Conservation (phyloP, 495 filamentous ascomycete species). For the Haplographium delicatum region DNA sequence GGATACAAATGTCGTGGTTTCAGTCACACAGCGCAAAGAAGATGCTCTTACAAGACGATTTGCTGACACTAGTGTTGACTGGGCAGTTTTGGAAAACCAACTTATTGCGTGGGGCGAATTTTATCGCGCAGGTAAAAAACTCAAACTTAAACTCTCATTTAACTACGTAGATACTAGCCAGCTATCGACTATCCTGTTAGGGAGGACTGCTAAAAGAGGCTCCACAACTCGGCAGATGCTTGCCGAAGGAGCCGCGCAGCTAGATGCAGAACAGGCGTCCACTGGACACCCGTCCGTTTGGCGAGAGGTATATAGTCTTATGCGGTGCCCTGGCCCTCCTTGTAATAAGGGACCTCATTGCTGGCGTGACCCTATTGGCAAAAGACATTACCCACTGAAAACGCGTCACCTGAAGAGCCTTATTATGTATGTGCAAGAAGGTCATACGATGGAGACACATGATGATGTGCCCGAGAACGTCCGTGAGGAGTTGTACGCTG, state of each 20-base stretch:
- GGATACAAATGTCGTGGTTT: constrained; percentile 16
- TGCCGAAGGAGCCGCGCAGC: background rate
- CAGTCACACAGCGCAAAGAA: constrained; percentile 19
- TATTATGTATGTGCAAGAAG: constrained; percentile 6
- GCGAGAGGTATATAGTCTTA: constrained; percentile 3
- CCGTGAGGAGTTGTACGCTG: constrained; percentile 5
- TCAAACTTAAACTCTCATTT: constrained; percentile 5
- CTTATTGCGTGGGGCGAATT: constrained; percentile 11
- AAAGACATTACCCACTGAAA: constrained; percentile 11
- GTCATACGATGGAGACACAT: constrained; percentile 8
- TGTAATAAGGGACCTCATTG: constrained; percentile 14
- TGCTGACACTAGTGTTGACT: constrained; percentile 15
- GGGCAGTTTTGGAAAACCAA: constrained; percentile 17
- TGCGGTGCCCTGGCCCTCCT: constrained; percentile 7
- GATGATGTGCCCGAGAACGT: constrained; percentile 5
- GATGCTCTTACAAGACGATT: constrained; percentile 21
- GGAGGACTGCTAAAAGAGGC: background rate
- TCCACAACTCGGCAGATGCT: background rate
- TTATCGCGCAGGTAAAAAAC: constrained; percentile 9
- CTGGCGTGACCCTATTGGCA: constrained; percentile 15
- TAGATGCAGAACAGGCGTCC: background rate
- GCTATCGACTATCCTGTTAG: background rate
- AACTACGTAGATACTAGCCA: constrained; percentile 6
- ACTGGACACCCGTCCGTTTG: constrained; percentile 8
- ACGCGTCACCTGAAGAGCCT: constrained; percentile 11